Percentiles rank a stretch among this genome's conserved stretches.
phyloP scores from a whole-genome alignment of 2,329 filamentous ascomycete species.

The Colletotrichum spaethianum region DNA sequence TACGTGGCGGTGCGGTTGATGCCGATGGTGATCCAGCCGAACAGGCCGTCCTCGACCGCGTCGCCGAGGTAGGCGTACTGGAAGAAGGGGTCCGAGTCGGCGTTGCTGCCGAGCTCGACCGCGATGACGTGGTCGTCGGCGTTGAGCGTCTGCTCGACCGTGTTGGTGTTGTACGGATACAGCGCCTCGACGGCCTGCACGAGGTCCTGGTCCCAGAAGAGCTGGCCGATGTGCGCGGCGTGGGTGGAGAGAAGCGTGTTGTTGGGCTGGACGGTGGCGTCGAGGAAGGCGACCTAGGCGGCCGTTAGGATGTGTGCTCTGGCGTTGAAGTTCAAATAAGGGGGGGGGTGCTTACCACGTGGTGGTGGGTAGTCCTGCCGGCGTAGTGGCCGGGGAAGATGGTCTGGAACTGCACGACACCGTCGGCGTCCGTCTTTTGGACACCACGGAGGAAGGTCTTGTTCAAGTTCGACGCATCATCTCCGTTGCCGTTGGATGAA shows the following conservation, averaged over 20 bases:
- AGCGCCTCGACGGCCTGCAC: slow-evolving; percentile 28
- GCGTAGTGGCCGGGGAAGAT: slow-evolving; percentile 62
- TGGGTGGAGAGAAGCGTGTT: slow-evolving; percentile 60
- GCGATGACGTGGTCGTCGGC: slow-evolving; percentile 61
- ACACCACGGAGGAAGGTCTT: slow-evolving; percentile 32
- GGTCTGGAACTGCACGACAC: slow-evolving; percentile 55
- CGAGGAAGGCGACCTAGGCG: slow-evolving; percentile 17
- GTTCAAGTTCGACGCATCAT: slow-evolving; percentile 24
- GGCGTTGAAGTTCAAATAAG: not conserved
- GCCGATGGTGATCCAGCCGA: slow-evolving; percentile 63
- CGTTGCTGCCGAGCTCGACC: slow-evolving; percentile 56
- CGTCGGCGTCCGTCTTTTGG: slow-evolving; percentile 43
- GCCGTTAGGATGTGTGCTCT: not conserved
- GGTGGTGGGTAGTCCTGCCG: slow-evolving; percentile 63
- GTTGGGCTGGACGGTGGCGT: slow-evolving; percentile 50
- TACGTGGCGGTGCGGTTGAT: slow-evolving; percentile 49
- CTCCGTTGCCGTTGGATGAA: slow-evolving; percentile 36
- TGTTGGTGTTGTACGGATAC: slow-evolving; percentile 34
- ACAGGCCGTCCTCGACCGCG: slow-evolving; percentile 58
- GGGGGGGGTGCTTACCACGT: slow-evolving; percentile 46
- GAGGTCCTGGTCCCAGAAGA: slow-evolving; percentile 37
- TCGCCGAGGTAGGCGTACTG: slow-evolving; percentile 68
- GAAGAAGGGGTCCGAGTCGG: slow-evolving; percentile 65
- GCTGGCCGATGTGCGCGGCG: slow-evolving; percentile 49
- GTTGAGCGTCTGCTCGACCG: slow-evolving; percentile 26